Percentiles rank a stretch among this genome's conserved stretches.
These are phyloP conservation scores for Phalaenopsis hybrid DNA, from an alignment of 116 monocot genomes.

Conservation along the genomic window DNA sequence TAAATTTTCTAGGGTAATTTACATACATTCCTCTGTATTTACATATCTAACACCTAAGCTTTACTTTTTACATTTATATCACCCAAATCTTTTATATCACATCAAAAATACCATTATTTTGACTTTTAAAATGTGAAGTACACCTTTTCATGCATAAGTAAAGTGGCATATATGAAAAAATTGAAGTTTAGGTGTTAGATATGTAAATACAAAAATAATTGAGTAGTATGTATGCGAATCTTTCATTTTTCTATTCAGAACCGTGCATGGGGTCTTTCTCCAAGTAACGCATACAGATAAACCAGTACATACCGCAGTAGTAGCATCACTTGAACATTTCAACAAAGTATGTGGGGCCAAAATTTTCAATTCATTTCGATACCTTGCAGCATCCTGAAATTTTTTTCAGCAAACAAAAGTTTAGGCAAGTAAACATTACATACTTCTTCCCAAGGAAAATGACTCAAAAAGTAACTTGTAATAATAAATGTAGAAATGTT, in stretches of 20 bases:
- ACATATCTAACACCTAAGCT: too few species aligned
- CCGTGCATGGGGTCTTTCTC: background rate
- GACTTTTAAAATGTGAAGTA: too few species aligned
- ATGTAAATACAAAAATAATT: too few species aligned
- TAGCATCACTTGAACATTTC: conserved; percentile 90
- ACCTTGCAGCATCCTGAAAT: conserved; percentile 77
- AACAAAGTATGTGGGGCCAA: conserved; percentile 77
- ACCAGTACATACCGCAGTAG: conserved; percentile 56
- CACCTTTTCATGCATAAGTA: too few species aligned
- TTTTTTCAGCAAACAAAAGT: background rate
- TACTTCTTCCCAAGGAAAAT: background rate
- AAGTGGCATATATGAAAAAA: too few species aligned
- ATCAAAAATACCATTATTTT: too few species aligned
- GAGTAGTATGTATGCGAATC: too few species aligned
- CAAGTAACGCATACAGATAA: background rate
- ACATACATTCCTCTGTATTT: too few species aligned
- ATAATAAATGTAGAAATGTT: background rate
- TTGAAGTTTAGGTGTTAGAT: too few species aligned
- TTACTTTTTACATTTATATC: too few species aligned
- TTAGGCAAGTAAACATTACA: background rate
- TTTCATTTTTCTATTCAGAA: background rate
- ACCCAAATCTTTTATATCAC: too few species aligned
- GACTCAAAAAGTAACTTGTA: background rate
- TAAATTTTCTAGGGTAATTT: background rate
- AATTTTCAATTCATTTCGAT: conserved; percentile 73